Evolutionary conservation across 805 yeast species (phyloP).

Genomic region (Yarrowia sp.): DNA sequence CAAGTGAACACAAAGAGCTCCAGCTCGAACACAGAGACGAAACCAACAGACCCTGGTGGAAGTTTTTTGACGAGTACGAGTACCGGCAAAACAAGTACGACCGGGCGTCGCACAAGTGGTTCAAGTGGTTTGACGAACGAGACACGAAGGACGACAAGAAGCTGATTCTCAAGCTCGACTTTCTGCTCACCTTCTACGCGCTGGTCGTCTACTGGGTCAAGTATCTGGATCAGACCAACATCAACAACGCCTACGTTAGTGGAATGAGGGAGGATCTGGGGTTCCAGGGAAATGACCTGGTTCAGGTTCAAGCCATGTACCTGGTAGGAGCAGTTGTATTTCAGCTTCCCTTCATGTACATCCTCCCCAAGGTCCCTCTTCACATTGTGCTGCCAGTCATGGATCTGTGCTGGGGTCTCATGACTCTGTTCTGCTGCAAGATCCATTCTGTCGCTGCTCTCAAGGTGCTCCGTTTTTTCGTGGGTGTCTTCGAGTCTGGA

Average conservation of each 20-base stretch:
- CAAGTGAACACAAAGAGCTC: background rate
- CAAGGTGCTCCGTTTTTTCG: constrained; percentile 59
- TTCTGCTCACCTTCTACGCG: constrained; percentile 53
- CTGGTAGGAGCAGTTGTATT: constrained; percentile 58
- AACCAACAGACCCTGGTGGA: constrained; percentile 40
- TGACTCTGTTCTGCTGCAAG: constrained; percentile 55
- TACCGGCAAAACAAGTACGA: constrained; percentile 29
- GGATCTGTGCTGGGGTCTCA: constrained; percentile 65
- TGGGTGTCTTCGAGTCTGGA: constrained; percentile 67
- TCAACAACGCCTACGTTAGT: constrained; percentile 61
- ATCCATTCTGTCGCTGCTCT: constrained; percentile 50
- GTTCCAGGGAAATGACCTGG: constrained; percentile 59
- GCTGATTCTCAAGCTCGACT: constrained; percentile 52
- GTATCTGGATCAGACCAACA: constrained; percentile 37
- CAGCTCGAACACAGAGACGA: constrained; percentile 28
- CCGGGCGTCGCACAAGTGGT: constrained; percentile 45
- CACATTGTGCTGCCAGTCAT: constrained; percentile 51
- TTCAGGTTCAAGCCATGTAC: constrained; percentile 56
- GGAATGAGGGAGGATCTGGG: constrained; percentile 56
- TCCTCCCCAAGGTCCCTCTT: constrained; percentile 55
- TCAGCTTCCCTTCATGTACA: constrained; percentile 59
- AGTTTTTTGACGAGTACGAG: constrained; percentile 34
- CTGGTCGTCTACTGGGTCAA: constrained; percentile 66
- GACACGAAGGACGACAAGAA: constrained; percentile 49
- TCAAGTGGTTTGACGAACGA: constrained; percentile 52